Evolutionary conservation across 129 eudicot species (phyloP).

Genomic region (Centella asiatica): DNA sequence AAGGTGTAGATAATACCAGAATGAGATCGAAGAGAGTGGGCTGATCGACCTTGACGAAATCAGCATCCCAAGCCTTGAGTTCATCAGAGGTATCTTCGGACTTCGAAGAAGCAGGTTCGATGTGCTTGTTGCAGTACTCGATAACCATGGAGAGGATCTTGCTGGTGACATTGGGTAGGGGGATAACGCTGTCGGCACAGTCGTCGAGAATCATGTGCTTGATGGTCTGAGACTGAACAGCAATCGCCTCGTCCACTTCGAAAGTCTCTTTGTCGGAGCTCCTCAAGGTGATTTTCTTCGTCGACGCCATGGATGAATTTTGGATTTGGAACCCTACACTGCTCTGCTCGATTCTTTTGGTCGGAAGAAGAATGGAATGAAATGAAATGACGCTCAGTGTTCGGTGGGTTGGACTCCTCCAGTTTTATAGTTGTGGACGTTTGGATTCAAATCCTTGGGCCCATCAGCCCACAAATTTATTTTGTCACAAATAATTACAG

Average conservation of each 20-base stretch:
- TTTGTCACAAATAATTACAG: too few relatives aligned
- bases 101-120: slow-evolving; percentile 14
- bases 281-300: slow-evolving; percentile 18
- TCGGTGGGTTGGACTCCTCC: too few relatives aligned
- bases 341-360: too few relatives aligned
- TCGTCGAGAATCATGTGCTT: slow-evolving; percentile 18
- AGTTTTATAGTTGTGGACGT: too few relatives aligned
- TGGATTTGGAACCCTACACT: too few relatives aligned
- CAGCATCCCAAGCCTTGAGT: slow-evolving; percentile 29
- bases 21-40: slow-evolving; percentile 26
- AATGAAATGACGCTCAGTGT: too few relatives aligned
- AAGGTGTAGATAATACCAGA: slow-evolving; percentile 7
- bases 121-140: slow-evolving; percentile 30
- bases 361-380: too few relatives aligned
- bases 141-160: slow-evolving; percentile 21
- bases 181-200: slow-evolving; percentile 22
- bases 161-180: slow-evolving; percentile 25
- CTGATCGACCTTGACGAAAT: slow-evolving; percentile 26
- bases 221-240: slow-evolving; percentile 23
- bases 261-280: slow-evolving; percentile 26
- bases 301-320: too few relatives aligned
- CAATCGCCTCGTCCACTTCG: slow-evolving; percentile 22
- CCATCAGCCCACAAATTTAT: too few relatives aligned
- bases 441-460: too few relatives aligned
- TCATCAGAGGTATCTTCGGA: slow-evolving; percentile 14